These are phyloP conservation scores for Ceratocystis albifundus DNA, from an alignment of 2,329 filamentous ascomycete genomes.

Conservation along the genomic window DNA sequence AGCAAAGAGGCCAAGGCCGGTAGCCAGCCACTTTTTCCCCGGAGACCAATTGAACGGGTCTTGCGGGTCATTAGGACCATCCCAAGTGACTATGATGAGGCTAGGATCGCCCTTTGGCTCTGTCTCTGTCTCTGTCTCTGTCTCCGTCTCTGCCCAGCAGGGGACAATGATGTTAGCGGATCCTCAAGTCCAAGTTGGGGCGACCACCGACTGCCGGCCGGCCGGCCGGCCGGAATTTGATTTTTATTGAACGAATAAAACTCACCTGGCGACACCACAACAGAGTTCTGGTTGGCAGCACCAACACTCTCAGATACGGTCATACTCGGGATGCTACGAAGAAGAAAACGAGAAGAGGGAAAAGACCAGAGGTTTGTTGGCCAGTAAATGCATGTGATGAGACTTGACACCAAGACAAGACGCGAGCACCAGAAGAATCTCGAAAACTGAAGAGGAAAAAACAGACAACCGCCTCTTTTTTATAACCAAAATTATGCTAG, in stretches of 20 bases:
- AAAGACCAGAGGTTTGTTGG: background rate
- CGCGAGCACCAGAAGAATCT: background rate
- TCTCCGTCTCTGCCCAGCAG: background rate
- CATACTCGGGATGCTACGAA: background rate
- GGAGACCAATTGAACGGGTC: conserved; percentile 61
- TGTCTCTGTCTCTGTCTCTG: conserved; percentile 13
- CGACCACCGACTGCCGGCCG: background rate
- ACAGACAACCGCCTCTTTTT: background rate
- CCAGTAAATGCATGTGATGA: background rate
- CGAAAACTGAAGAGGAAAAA: background rate
- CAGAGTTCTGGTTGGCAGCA: conserved; percentile 8
- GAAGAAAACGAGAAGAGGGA: background rate
- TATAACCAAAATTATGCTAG: too few species aligned
- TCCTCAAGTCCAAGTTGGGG: background rate
- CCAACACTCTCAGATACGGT: background rate
- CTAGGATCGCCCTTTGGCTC: conserved; percentile 13
- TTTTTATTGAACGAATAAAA: background rate
- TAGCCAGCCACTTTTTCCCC: conserved; percentile 32
- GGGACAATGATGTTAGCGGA: background rate
- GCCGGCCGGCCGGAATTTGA: too few species aligned
- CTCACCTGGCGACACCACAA: conserved; percentile 3
- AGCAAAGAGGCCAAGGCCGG: conserved; percentile 30
- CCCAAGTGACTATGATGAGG: conserved; percentile 44
- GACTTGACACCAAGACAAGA: too few species aligned
- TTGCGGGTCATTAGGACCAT: conserved; percentile 44